A percentile compares a stretch with the other conserved stretches of the same genome.
Evolutionary conservation across 495 filamentous ascomycete genomes (phyloP).

Genomic region (Letharia columbiana): DNA sequence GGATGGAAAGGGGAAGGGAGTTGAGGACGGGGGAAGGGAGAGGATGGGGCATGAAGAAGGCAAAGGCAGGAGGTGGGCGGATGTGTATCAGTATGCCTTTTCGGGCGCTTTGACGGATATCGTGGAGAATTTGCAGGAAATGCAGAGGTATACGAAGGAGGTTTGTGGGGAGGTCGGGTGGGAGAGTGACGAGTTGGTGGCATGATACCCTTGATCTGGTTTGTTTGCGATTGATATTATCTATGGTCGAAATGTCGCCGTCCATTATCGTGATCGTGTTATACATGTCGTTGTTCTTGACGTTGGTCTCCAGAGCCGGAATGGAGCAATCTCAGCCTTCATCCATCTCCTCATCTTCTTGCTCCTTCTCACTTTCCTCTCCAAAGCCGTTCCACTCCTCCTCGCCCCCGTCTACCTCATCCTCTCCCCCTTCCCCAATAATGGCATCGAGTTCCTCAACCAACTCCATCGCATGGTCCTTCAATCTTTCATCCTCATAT

Average conservation of each 20-base stretch:
- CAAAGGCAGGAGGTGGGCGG: conserved; percentile 34
- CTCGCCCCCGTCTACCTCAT: conserved; percentile 26
- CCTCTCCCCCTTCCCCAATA: conserved; percentile 37
- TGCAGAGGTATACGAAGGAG: conserved; percentile 45
- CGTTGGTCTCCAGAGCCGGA: not conserved
- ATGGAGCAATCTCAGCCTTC: not conserved
- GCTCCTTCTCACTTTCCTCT: conserved; percentile 32
- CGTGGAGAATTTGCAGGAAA: conserved; percentile 43
- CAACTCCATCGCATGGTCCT: conserved; percentile 47
- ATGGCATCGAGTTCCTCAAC: conserved; percentile 49
- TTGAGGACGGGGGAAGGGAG: conserved; percentile 13
- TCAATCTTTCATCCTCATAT: conserved; percentile 48
- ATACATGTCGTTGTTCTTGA: not conserved
- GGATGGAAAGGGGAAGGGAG: conserved; percentile 8
- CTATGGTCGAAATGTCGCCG: not conserved
- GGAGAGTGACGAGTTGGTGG: not conserved
- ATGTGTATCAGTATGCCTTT: conserved; percentile 43
- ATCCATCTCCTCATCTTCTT: conserved; percentile 31
- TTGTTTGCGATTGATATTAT: not conserved
- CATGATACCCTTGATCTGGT: not conserved
- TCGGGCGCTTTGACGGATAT: conserved; percentile 49
- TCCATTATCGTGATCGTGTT: not conserved
- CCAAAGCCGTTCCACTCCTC: conserved; percentile 21
- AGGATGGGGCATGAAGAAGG: conserved; percentile 14
- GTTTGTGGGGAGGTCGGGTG: conserved; percentile 47